These are phyloP conservation scores for Clarireedia homoeocarpa DNA, from an alignment of 2,329 filamentous ascomycete genomes.

Conservation along the genomic window DNA sequence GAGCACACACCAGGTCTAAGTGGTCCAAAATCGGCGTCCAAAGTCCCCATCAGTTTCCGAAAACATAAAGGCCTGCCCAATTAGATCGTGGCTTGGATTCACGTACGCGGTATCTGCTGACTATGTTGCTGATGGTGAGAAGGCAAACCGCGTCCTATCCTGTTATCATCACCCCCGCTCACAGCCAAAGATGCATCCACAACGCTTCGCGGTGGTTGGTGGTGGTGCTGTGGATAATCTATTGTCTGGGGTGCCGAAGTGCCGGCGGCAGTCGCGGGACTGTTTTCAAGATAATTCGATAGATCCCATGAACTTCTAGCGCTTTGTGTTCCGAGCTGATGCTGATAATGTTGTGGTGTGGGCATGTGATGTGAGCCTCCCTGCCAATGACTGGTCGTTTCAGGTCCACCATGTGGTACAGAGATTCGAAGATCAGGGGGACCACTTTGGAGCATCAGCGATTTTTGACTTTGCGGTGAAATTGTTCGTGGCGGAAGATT, in stretches of 20 bases:
- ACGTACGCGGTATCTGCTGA: conserved; percentile 27
- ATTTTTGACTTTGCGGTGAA: conserved; percentile 25
- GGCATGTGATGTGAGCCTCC: conserved; percentile 24
- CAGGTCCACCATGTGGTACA: conserved; percentile 21
- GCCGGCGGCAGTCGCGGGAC: conserved; percentile 23
- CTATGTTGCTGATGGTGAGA: conserved; percentile 20
- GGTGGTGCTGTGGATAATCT: conserved; percentile 15
- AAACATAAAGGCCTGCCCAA: background rate
- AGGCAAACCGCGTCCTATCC: conserved; percentile 18
- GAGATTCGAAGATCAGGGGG: conserved; percentile 26
- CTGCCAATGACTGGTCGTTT: conserved; percentile 22
- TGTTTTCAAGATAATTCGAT: conserved; percentile 27
- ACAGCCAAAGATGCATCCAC: conserved; percentile 19
- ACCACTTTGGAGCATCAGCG: conserved; percentile 20
- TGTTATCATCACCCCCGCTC: conserved; percentile 17
- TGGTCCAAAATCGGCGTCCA: no score
- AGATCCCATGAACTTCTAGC: conserved; percentile 28
- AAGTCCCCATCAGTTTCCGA: no score
- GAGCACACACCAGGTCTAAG: no score
- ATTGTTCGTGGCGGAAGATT: conserved; percentile 22
- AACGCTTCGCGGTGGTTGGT: conserved; percentile 14
- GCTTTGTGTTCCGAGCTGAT: conserved; percentile 16
- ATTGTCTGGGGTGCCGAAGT: conserved; percentile 18
- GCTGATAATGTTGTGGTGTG: conserved; percentile 18
- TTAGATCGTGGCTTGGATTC: conserved; percentile 2